Conservation (phyloP, 768 basidiomycete species). For the Boletus insuetus region DNA sequence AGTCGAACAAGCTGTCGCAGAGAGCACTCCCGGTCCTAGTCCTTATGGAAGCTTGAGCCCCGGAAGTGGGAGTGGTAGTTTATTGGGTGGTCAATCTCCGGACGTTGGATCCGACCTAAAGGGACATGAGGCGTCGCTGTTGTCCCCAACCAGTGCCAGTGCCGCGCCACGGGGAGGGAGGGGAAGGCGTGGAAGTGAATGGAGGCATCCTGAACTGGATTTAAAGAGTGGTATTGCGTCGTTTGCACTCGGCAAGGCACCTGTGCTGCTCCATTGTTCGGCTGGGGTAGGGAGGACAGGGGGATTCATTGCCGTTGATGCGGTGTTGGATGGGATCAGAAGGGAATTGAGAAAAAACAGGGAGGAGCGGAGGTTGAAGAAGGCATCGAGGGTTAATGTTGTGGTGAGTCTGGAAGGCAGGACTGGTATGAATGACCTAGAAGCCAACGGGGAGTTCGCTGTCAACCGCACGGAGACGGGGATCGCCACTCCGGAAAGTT, state of each 20-base stretch:
- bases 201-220: slow-evolving; percentile 46
- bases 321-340: slow-evolving; percentile 73
- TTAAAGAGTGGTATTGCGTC: slow-evolving; percentile 52
- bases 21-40: slow-evolving; percentile 31
- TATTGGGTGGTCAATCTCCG: slow-evolving; percentile 18
- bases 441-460: slow-evolving; percentile 2
- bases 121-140: not conserved
- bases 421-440: not conserved
- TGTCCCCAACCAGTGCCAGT: slow-evolving; percentile 20
- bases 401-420: not conserved
- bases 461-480: slow-evolving; percentile 9
- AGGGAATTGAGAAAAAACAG: slow-evolving; percentile 48
- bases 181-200: slow-evolving; percentile 18
- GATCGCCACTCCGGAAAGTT: not conserved
- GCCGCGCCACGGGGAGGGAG: not conserved
- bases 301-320: slow-evolving; percentile 87
- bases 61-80: slow-evolving; percentile 17
- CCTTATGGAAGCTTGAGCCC: slow-evolving; percentile 25
- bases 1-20: slow-evolving; percentile 42
- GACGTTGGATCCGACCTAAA: slow-evolving; percentile 5
- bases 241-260: slow-evolving; percentile 46
- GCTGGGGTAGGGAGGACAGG: slow-evolving; percentile 96
- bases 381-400: not conserved
- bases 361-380: slow-evolving; percentile 19
- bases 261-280: slow-evolving; percentile 84